Evolutionary conservation across 2,329 filamentous ascomycete genomes (phyloP).

Genomic region (Drechslerella stenobrocha): DNA sequence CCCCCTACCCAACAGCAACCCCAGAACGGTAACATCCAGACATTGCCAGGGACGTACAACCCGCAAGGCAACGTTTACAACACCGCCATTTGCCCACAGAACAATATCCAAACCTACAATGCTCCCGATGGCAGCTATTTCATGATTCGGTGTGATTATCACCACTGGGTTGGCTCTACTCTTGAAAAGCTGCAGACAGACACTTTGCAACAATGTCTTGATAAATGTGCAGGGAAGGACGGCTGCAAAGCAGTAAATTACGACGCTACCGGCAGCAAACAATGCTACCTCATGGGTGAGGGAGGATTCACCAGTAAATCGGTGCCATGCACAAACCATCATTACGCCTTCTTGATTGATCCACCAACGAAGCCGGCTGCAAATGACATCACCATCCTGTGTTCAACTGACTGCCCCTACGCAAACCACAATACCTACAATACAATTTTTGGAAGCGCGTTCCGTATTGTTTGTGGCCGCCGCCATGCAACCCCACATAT

Average conservation of each 20-base stretch:
- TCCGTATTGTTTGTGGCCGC: conserved; percentile 26
- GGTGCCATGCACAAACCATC: conserved; percentile 14
- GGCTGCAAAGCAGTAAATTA: conserved; percentile 30
- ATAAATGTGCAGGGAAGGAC: conserved; percentile 25
- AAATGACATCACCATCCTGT: conserved; percentile 35
- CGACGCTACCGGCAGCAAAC: conserved; percentile 10
- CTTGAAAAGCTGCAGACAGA: not conserved
- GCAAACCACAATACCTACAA: conserved; percentile 35
- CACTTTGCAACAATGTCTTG: conserved; percentile 28
- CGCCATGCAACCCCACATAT: conserved; percentile 38
- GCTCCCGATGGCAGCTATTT: conserved; percentile 31
- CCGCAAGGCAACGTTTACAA: conserved; percentile 21
- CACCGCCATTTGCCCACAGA: conserved; percentile 22
- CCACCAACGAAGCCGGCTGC: conserved; percentile 24
- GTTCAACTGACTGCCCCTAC: conserved; percentile 31
- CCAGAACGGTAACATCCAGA: not conserved
- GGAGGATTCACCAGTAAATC: conserved; percentile 8
- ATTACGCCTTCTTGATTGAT: conserved; percentile 34
- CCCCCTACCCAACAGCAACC: conserved; percentile 6
- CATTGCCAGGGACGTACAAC: conserved; percentile 21
- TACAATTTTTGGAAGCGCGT: conserved; percentile 25
- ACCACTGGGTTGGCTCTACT: conserved; percentile 12
- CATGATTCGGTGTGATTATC: conserved; percentile 25
- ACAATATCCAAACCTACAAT: conserved; percentile 29
- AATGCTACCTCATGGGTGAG: conserved; percentile 22